These are phyloP conservation scores for Geoglossum glabrum DNA, from an alignment of 495 filamentous ascomycete genomes.

Conservation along the genomic window DNA sequence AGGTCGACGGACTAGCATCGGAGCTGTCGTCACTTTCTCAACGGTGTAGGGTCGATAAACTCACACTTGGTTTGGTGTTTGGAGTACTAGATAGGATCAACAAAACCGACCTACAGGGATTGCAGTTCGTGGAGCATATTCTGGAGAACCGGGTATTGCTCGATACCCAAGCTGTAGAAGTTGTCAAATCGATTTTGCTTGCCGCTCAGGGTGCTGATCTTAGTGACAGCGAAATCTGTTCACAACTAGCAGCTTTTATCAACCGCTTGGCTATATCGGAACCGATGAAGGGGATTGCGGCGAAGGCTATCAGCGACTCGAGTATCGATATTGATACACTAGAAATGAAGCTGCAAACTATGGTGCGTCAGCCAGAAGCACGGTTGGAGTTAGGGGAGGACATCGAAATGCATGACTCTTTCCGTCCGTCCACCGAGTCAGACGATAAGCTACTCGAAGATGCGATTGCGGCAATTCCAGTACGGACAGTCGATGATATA, in stretches of 20 bases:
- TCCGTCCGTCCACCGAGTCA: conserved; percentile 17
- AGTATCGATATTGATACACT: conserved; percentile 45
- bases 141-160: conserved; percentile 40
- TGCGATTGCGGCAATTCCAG: conserved; percentile 15
- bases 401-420: conserved; percentile 25
- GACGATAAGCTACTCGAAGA: conserved; percentile 14
- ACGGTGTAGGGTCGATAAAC: conserved; percentile 46
- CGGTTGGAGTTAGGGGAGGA: conserved; percentile 23
- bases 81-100: conserved; percentile 42
- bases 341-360: conserved; percentile 47
- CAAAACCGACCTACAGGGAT: conserved; percentile 14
- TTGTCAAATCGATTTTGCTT: conserved; percentile 41
- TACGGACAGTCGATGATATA: conserved; percentile 12
- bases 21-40: conserved; percentile 39
- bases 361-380: conserved; percentile 27
- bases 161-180: conserved; percentile 35
- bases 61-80: conserved; percentile 50
- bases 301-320: conserved; percentile 35
- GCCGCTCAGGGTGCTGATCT: conserved; percentile 22
- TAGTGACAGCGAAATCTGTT: background rate
- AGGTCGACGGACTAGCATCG: conserved; percentile 34
- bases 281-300: conserved; percentile 35
- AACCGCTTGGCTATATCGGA: conserved; percentile 35
- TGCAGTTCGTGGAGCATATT: conserved; percentile 37
- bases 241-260: conserved; percentile 38